phyloP scores from a whole-genome alignment of 495 filamentous ascomycete species.

The Halenospora varia region DNA sequence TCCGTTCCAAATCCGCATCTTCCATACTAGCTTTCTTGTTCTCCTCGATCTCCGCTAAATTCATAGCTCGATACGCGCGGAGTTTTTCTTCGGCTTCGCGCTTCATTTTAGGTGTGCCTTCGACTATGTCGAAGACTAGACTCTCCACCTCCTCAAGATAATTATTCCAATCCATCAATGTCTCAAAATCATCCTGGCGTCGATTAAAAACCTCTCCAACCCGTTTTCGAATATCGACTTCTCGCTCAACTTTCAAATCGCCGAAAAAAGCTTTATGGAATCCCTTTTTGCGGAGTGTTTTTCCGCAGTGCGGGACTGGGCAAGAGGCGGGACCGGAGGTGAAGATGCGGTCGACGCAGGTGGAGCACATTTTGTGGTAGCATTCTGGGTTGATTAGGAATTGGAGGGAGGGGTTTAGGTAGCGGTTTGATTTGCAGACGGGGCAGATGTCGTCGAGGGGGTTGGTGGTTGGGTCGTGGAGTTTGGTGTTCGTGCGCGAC shows the following conservation, averaged over 20 bases:
- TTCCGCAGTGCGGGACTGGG: slow-evolving; percentile 79
- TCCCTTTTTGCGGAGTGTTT: slow-evolving; percentile 75
- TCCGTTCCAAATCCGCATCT: slow-evolving; percentile 55
- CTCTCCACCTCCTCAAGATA: slow-evolving; percentile 93
- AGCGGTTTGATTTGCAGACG: slow-evolving; percentile 91
- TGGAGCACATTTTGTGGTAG: slow-evolving; percentile 97
- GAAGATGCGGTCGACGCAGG: slow-evolving; percentile 93
- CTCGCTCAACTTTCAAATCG: slow-evolving; percentile 85
- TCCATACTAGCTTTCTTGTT: slow-evolving; percentile 62
- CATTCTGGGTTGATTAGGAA: slow-evolving; percentile 97
- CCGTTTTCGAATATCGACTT: slow-evolving; percentile 84
- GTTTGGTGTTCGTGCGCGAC: background rate
- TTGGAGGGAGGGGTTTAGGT: slow-evolving; percentile 87
- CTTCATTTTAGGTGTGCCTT: slow-evolving; percentile 61
- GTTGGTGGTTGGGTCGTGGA: slow-evolving; percentile 13
- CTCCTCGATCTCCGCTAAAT: slow-evolving; percentile 68
- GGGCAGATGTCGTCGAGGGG: slow-evolving; percentile 75
- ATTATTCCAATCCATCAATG: slow-evolving; percentile 78
- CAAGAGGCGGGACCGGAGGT: slow-evolving; percentile 84
- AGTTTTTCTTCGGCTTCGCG: slow-evolving; percentile 62
- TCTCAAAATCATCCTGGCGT: slow-evolving; percentile 84
- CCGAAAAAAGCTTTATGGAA: slow-evolving; percentile 89
- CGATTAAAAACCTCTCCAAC: slow-evolving; percentile 84
- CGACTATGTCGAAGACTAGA: slow-evolving; percentile 82
- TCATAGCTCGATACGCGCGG: slow-evolving; percentile 59